A percentile compares a stretch with the other conserved stretches of the same genome.
These are phyloP conservation scores for Pelargonium australe DNA, from an alignment of 441 rosid species.

Conservation along the genomic window DNA sequence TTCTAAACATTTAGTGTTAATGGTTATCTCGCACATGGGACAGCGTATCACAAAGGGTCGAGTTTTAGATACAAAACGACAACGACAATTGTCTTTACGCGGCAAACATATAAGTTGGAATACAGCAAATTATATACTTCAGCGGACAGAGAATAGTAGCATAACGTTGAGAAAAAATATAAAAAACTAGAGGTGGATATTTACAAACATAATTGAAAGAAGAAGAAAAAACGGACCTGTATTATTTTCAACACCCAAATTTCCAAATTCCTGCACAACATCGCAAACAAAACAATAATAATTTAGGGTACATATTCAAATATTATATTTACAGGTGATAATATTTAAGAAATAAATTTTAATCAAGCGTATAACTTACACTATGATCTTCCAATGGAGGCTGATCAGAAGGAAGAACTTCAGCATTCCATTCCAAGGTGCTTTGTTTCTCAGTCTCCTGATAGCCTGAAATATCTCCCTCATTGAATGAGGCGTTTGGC, in stretches of 20 bases:
- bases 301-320: too few species aligned
- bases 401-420: conserved; percentile 27
- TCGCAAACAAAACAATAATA: conserved; percentile 9
- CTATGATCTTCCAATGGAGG: conserved; percentile 27
- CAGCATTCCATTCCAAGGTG: conserved; percentile 30
- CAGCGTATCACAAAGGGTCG: too few species aligned
- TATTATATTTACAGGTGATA: too few species aligned
- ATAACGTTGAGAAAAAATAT: neutral
- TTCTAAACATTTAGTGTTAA: too few species aligned
- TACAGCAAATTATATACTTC: neutral
- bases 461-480: conserved; percentile 26
- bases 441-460: conserved; percentile 35
- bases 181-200: neutral
- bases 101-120: neutral
- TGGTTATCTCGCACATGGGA: too few species aligned
- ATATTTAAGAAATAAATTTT: neutral
- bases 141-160: neutral
- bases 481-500: conserved; percentile 23
- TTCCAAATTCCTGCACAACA: conserved; percentile 61
- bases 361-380: conserved; percentile 39
- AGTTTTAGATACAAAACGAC: neutral
- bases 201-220: neutral
- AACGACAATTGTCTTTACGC: neutral
- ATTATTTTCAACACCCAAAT: conserved; percentile 45
- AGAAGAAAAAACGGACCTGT: conserved; percentile 52